Conservation (phyloP, 768 basidiomycete species). For the Tulasnella sp. region DNA sequence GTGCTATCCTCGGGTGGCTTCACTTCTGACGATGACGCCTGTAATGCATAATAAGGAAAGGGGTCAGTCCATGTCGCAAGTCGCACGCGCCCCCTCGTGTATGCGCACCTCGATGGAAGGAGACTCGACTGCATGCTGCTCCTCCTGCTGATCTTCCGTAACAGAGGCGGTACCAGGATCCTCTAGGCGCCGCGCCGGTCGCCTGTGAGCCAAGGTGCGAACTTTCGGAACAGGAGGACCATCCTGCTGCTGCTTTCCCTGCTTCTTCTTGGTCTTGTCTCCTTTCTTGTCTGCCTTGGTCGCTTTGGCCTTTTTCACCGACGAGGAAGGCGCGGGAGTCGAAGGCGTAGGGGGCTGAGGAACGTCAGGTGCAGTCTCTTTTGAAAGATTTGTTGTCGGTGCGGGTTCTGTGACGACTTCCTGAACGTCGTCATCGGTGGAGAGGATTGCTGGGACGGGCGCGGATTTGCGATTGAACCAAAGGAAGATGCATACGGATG, state of each 20-base stretch:
- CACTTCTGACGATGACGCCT: not conserved
- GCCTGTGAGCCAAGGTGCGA: not conserved
- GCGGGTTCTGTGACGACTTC: not conserved
- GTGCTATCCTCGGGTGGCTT: not conserved
- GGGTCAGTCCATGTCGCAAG: not conserved
- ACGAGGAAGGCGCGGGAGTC: not conserved
- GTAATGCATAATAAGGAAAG: not conserved
- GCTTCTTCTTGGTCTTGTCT: not conserved
- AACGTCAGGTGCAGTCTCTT: not conserved
- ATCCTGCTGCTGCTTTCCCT: not conserved
- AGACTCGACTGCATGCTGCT: not conserved
- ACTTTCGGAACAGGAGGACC: not conserved
- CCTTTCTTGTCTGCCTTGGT: conserved; percentile 3
- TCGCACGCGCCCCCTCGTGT: not conserved
- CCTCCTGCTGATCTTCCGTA: not conserved
- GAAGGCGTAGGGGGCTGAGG: not conserved
- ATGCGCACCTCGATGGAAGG: not conserved
- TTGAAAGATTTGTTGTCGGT: not conserved
- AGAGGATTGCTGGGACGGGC: not conserved
- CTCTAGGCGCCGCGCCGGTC: not conserved
- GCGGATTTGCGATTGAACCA: not conserved
- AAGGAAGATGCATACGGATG: conserved; percentile 3
- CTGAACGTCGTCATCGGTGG: not conserved
- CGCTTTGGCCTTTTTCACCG: not conserved
- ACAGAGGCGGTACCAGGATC: not conserved